Evolutionary conservation across 1,284 basidiomycete genomes (phyloP), one percentile per base, ranked within the genome.

Genomic region (Cryptococcus sp.): DNA sequence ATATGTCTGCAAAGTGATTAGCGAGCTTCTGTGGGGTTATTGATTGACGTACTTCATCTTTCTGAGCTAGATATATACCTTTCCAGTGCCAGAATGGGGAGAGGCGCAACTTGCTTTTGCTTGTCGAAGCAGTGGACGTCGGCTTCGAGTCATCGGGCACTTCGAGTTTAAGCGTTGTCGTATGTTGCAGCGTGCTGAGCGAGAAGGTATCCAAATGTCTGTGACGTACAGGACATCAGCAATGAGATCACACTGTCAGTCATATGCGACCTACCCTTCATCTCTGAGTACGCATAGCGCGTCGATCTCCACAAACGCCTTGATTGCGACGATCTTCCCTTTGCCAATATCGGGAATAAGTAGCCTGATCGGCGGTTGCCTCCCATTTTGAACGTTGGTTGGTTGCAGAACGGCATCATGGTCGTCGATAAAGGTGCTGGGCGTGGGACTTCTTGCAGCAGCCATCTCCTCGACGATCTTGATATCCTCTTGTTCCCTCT

Each of bases 191-290:
- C 1, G 58, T 62, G 5, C 52, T 34, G 1, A 72, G 57, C 2
- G 65, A 67, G 48, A 72, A 64, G n/a, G 72, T 51, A 45, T 76
- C 75, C 1, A 76, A 64, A 6, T 72, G 54, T 0, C 71, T 73
- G 50, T 5, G 7, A 39, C n/a, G 37, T 25, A 5, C 13, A 46
- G 29, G 6, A 16, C 46, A 17, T 52, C 19, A 52, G 34, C 47
- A n/a, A 6, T 2, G 5, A 52, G 13, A n/a, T 41, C 26, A 41
- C 3, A 29, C n/a, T 54, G 41, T 8, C 29, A 54, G 40, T n/a
- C 38, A 19, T 3, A 44, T 11, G 16, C 41, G 19, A 65, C 65
- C 53, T 43, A 72, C 70, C 75, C 73, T 20, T 64, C 65, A 45
- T 77, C 73, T n/a, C 75, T 58, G 19, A 77, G 55, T 5, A 73